Base-by-base conservation (phyloP, 2,329 filamentous ascomycete species). In the Sclerotiophoma versabilis region DNA sequence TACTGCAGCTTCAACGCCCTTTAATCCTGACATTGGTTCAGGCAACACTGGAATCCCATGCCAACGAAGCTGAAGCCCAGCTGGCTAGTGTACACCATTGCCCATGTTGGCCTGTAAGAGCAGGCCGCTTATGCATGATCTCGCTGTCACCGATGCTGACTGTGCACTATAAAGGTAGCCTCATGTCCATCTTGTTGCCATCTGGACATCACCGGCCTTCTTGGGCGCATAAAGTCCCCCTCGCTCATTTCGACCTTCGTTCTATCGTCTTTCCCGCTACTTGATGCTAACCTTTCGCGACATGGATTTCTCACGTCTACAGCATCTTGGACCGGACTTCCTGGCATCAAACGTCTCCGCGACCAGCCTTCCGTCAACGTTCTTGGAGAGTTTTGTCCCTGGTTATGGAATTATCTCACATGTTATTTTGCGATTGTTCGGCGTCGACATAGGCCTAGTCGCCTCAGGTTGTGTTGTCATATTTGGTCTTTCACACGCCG, bases 371-470 rank as follows among this genome's bases (percentile, higher is more conserved):
- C 77, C 80, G 0, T 74, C 75, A 17, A 78, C 75, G 14, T 70
- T 82, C 15, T 71, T 83, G n/a, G 80, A 83, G 41, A 70, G 78
- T 2, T 64, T 82, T n/a, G 75, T 83, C 29, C 80, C 81, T 8
- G 81, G 81, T 14, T 83, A 82, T 65, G 74, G 78, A 32, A 58
- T 80, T 34, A 73, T 82, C 27, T 80, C 79, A 1, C 73, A 76
- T 25, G 76, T 79, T 51, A 67, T 80, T 22, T 67, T 73, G 7
- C 69, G 76, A 4, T 57, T 72, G 2, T 70, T 80, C 20, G 79
- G 80, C 7, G 73, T 83, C 46, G 81, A 83, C 57, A 75, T 81
- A 51, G 79, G 79, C 17, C 55, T 81, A 33, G 60, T 79, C 43
- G 80, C 82, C 23, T 77, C 78, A 2, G 59, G 76, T 12, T 72